phyloP scores from a whole-genome alignment of 2,329 filamentous ascomycete genomes.

The Coniosporium tulheliwenetii region DNA sequence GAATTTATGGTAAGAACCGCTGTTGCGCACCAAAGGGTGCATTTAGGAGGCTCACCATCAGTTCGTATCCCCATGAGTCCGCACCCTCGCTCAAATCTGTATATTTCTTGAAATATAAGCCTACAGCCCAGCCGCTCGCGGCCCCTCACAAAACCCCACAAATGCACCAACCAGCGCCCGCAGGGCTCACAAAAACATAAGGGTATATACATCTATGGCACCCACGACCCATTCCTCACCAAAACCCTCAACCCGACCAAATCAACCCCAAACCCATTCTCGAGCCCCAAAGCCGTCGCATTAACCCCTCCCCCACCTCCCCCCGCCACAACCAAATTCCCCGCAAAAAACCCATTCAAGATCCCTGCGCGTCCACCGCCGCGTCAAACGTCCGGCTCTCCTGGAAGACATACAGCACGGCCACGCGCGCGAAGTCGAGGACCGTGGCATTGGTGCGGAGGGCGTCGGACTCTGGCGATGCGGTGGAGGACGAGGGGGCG shows the following conservation, averaged over 20 bases:
- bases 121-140: no score
- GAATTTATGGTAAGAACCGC: no score
- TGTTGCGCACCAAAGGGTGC: no score
- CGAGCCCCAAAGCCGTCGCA: slow-evolving; percentile 11
- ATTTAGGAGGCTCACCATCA: no score
- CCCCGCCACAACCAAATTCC: slow-evolving; percentile 1
- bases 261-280: slow-evolving; percentile 9
- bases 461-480: slow-evolving; percentile 5
- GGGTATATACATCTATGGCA: no score
- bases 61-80: no score
- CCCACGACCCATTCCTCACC: slow-evolving; percentile 2
- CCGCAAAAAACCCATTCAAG: slow-evolving; percentile 19
- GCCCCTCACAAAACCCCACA: no score
- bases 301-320: slow-evolving; percentile 5
- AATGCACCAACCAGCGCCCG: no score
- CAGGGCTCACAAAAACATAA: no score
- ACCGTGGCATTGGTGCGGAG: slow-evolving; percentile 10
- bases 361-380: slow-evolving; percentile 27
- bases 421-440: slow-evolving; percentile 28
- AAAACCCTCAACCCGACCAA: slow-evolving; percentile 2
- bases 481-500: slow-evolving; percentile 5
- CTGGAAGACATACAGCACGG: slow-evolving; percentile 29
- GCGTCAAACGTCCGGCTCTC: slow-evolving; percentile 20
- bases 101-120: no score
- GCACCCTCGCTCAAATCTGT: no score